Evolutionary conservation across 495 filamentous ascomycete genomes (phyloP), one percentile per base, ranked within the genome.

Genomic region (Trypethelium eluteriae): DNA sequence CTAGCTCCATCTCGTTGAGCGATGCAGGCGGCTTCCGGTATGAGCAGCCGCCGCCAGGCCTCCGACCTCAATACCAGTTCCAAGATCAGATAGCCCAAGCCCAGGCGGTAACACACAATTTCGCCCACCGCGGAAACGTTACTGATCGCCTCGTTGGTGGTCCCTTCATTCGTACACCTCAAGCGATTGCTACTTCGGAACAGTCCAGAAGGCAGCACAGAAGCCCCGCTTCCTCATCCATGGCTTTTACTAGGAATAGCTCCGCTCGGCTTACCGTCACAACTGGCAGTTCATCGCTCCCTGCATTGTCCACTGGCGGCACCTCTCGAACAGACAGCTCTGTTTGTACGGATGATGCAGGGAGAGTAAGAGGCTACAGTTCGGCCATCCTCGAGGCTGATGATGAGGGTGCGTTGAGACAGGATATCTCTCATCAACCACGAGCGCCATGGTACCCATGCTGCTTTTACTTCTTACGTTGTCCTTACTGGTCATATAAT

Each of bases 1-100:
- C 14, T 59, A 59, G 53, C 53, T 59, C 53, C 53, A 59, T 59
- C 25, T 59, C 53, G 18, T 59, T 59, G 53, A 36, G 6, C 53
- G 25, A 59, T 59, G 18, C 53, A 32, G 25, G 6, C 41, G 0
- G 14, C 41, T 7, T 14, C 14, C 6, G 41, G 41, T 25, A 25
- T 14, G 41, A 44, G 41, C 41, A 25, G 25, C 25, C 25, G 25
- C 25, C 25, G 25, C 25, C 25, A 25, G 25, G 25, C 25, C 25
- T 14, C 49, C 49, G 11, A 53, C n/a, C 49, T 53, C 11, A 25
- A 53, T 16, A 53, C 16, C 11, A 5, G 7, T 34, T 36, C 32
- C 53, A 59, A 32, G 18, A 59, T 59, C 53, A 32, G 3, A 59
- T 59, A 10, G 25, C 25, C 25, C 25, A 25, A 25, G 25, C 1